Percentiles rank a stretch among this genome's conserved stretches.
These are phyloP conservation scores for Podila epigama DNA, from an alignment of 192 early-diverging fungal species.

Conservation along the genomic window DNA sequence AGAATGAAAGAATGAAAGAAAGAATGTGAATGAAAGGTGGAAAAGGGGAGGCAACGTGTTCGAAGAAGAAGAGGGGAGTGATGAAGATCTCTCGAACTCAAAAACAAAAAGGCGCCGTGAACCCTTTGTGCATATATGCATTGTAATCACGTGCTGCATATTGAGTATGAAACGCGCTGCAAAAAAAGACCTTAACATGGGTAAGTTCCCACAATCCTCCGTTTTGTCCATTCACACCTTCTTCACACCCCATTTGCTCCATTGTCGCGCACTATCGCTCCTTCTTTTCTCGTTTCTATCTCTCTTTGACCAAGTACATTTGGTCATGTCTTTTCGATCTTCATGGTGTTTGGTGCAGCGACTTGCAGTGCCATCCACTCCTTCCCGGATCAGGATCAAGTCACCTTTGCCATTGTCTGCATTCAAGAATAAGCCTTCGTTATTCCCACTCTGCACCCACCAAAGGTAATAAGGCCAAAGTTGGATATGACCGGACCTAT, in stretches of 20 bases:
- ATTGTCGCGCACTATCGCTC: not conserved
- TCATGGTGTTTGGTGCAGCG: slow-evolving; percentile 32
- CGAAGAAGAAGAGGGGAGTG: not conserved
- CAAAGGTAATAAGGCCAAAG: slow-evolving; percentile 1
- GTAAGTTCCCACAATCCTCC: not conserved
- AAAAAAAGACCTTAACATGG: too few relatives aligned
- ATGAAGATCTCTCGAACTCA: too few relatives aligned
- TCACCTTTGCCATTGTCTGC: not conserved
- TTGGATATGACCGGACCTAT: not conserved
- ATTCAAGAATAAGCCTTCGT: not conserved
- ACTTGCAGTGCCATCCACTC: not conserved
- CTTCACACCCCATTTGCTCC: not conserved
- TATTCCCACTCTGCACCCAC: slow-evolving; percentile 2
- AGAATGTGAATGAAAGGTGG: not conserved
- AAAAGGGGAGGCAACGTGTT: not conserved
- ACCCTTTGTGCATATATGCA: too few relatives aligned
- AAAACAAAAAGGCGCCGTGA: too few relatives aligned
- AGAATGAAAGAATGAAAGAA: not conserved
- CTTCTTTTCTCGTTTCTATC: not conserved
- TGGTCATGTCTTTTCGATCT: slow-evolving; percentile 18
- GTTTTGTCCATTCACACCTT: not conserved
- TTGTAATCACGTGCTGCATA: too few relatives aligned
- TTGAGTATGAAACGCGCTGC: too few relatives aligned
- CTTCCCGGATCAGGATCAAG: slow-evolving; percentile 1
- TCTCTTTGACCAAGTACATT: not conserved